Evolutionary conservation across 176 grass and related monocot species (phyloP), one percentile per base, ranked within the genome.

Genomic region (Saccharum spontaneum): DNA sequence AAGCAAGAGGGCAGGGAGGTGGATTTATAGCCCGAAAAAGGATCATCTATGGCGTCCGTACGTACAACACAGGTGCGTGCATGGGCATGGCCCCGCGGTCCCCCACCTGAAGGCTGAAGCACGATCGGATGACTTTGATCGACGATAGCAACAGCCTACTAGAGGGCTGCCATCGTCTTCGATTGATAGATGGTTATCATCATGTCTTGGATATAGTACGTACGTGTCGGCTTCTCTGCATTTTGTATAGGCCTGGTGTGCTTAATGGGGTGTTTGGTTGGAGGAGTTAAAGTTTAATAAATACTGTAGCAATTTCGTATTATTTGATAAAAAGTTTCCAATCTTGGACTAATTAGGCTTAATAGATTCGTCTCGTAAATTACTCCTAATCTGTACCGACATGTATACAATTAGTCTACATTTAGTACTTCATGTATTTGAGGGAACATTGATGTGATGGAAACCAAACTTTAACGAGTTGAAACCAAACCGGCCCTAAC

Each of bases 1-100:
- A 80, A 81, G 49, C 22, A 65, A 82, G 68, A 72, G 44, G 38
- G 54, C 45, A 20, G 81, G 7, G 76, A 13, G 61, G 60, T 48
- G n/a, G 60, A 89, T 95, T 93, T 95, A 93, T 95, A 95, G 55
- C 0, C 3, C 2, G 8, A 39, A 75, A 59, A 81, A 78, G 74
- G 75, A 36, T 33, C 46, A 59, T 23, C 5, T 10, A 59, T 59
- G 55, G 2, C 4, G 4, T 61, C 57, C 57, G 57, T 61, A 73
- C 57, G 57, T 24, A 73, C 22, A 33, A 34, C 3, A 49, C 39
- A 24, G 41, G 59, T 17, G n/a, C 34, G n/a, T 77, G 10, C 83
- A 41, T 77, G 45, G 33, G 8, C 24, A 36, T 34, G 2, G 77
- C 16, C 44, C 76, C 49, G 48, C 33, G 34, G 34, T 3, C n/a